Evolutionary conservation across 176 grass and related monocot species (phyloP), one percentile per base, ranked within the genome.

Genomic region (Eleusine coracana): DNA sequence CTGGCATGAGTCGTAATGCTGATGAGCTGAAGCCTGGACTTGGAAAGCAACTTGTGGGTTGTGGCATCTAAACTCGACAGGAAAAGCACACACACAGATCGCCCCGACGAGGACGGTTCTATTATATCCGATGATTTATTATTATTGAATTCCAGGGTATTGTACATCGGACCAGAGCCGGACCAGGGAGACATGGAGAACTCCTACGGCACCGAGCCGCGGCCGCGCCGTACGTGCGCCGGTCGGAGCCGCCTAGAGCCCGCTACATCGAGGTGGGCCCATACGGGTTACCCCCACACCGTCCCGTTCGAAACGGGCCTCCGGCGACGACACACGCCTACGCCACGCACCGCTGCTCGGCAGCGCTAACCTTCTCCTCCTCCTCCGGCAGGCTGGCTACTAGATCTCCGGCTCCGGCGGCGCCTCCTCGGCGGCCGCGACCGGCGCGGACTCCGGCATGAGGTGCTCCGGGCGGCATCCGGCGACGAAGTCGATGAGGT

Each of bases 401-500:
- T 88, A 90, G 67, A 88, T 72, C 85, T 90, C 88, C 25, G 70
- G 51, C 83, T 88, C 81, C 52, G 86, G 74, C 21, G 86, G 84
- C 49, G 75, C 73, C 56, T 86, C 88, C 27, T 85, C 64, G 36
- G 82, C 12, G 46, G 72, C 46, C 10, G 29, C 51, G 25, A 20
- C 68, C 12, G 21, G 6, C 0, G 29, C 41, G 1, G 34, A 39
- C 69, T 81, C 82, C 42, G 79, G 66, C 10, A 41, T 39, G 58
- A 80, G 66, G 49, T 91, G 86, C 15, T 87, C 70, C 4, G 58
- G 73, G 38, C 85, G 88, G 67, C 74, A 74, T 6, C 90, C 80
- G 42, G 93, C 86, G 85, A 95, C 90, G 77, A 92, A 95, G 59
- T 95, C 85, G 60, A 95, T 80, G 60, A 95, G 86, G 34, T 95